phyloP scores from a whole-genome alignment of 768 basidiomycete species.

The Lactarius quietus region DNA sequence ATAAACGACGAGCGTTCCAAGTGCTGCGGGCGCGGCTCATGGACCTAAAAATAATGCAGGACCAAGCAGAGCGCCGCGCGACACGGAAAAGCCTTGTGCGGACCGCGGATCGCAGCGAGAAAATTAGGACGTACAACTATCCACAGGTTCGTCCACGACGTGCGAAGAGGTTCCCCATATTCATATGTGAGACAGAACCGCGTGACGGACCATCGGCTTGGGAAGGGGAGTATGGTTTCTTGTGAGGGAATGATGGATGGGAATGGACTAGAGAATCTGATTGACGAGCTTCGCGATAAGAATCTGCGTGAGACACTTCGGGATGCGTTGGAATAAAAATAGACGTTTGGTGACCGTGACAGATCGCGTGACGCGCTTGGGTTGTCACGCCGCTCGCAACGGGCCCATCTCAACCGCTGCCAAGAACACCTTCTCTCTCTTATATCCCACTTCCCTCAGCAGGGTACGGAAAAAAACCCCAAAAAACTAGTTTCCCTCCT shows the following conservation, averaged over 20 bases:
- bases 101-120: slow-evolving; percentile 85
- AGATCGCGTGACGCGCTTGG: background rate
- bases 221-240: slow-evolving; percentile 24
- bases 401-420: background rate
- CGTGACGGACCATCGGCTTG: slow-evolving; percentile 26
- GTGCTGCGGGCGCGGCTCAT: slow-evolving; percentile 83
- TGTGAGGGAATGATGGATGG: slow-evolving; percentile 27
- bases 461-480: background rate
- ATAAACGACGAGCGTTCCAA: slow-evolving; percentile 89
- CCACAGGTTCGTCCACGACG: slow-evolving; percentile 55
- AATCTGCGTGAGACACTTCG: slow-evolving; percentile 11
- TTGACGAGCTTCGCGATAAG: slow-evolving; percentile 20
- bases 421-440: background rate
- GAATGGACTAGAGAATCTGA: slow-evolving; percentile 12
- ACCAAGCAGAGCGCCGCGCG: slow-evolving; percentile 66
- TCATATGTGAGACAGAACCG: slow-evolving; percentile 18
- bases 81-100: slow-evolving; percentile 71
- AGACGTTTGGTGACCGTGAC: background rate
- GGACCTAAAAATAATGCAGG: slow-evolving; percentile 68
- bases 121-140: slow-evolving; percentile 94
- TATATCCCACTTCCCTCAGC: background rate
- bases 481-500: background rate
- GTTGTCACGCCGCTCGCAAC: background rate
- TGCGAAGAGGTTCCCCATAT: background rate
- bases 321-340: slow-evolving; percentile 7